Percentiles rank a stretch among this genome's conserved stretches.
These are phyloP conservation scores for Tremellales sp. DNA, from an alignment of 1,284 basidiomycete species.

Conservation along the genomic window DNA sequence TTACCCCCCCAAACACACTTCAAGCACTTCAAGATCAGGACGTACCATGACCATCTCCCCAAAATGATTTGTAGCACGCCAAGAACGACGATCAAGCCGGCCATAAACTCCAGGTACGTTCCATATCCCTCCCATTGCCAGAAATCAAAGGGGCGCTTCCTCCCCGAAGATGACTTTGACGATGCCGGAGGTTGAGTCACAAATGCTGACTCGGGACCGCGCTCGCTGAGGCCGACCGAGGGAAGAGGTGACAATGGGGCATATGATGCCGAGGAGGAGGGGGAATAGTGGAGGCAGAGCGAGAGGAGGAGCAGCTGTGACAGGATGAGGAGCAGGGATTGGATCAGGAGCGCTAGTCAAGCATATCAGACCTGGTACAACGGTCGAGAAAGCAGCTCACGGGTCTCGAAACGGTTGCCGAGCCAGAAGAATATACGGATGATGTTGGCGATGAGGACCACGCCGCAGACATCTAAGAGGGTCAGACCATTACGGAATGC, in stretches of 20 bases:
- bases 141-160: slow-evolving; percentile 47
- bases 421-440: slow-evolving; percentile 52
- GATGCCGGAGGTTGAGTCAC: background rate
- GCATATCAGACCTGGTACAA: background rate
- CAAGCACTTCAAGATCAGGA: background rate
- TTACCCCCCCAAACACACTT: background rate
- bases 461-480: slow-evolving; percentile 42
- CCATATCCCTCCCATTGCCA: slow-evolving; percentile 51
- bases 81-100: slow-evolving; percentile 48
- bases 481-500: background rate
- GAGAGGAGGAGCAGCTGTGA: slow-evolving; percentile 52
- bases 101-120: slow-evolving; percentile 52
- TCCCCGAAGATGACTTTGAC: background rate
- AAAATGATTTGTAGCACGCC: slow-evolving; percentile 39
- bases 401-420: slow-evolving; percentile 51
- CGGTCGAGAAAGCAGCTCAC: slow-evolving; percentile 19
- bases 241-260: slow-evolving; percentile 28
- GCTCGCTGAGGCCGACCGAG: no score
- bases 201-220: background rate
- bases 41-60: slow-evolving; percentile 42
- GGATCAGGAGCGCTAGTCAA: slow-evolving; percentile 47
- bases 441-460: slow-evolving; percentile 49
- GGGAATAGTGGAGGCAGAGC: slow-evolving; percentile 51
- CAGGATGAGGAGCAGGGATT: slow-evolving; percentile 51
- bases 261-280: slow-evolving; percentile 14